Conservation (phyloP, 176 grass and related monocot genomes). For the Bolboschoenus planiculmis region DNA sequence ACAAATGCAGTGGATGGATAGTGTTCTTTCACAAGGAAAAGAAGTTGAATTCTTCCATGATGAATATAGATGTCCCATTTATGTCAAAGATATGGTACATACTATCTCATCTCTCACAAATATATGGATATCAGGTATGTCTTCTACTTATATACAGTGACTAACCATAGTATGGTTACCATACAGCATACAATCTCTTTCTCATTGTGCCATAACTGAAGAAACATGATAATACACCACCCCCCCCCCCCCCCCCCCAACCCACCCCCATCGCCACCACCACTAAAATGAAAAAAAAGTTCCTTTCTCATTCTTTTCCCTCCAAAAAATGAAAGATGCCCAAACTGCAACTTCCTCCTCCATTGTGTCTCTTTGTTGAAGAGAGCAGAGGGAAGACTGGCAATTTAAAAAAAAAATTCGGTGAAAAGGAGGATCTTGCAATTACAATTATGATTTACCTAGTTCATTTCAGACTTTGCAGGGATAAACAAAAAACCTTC, state of each 20-base stretch:
- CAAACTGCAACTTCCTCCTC: not conserved
- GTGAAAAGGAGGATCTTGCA: not conserved
- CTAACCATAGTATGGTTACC: not conserved
- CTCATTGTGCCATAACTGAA: not conserved
- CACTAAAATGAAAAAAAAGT: too few species aligned
- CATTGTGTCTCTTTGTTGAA: not conserved
- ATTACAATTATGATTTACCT: not conserved
- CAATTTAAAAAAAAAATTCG: not conserved
- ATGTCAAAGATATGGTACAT: conserved; percentile 80
- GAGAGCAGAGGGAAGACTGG: not conserved
- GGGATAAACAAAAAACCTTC: not conserved
- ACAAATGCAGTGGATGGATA: conserved; percentile 94
- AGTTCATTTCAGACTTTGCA: not conserved
- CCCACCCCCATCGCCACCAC: too few species aligned
- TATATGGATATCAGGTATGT: conserved; percentile 64
- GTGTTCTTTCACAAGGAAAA: conserved; percentile 67
- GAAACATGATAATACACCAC: not conserved
- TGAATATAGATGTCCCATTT: conserved; percentile 74
- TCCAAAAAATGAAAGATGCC: not conserved
- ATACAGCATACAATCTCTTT: not conserved
- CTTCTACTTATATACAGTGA: not conserved
- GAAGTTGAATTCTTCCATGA: conserved; percentile 82
- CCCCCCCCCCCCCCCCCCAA: too few species aligned
- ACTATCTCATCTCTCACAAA: conserved; percentile 52
- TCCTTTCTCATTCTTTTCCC: not conserved